Conservation (phyloP, 352 stramenopile genomes). For the Elongisporangium undulatum region DNA sequence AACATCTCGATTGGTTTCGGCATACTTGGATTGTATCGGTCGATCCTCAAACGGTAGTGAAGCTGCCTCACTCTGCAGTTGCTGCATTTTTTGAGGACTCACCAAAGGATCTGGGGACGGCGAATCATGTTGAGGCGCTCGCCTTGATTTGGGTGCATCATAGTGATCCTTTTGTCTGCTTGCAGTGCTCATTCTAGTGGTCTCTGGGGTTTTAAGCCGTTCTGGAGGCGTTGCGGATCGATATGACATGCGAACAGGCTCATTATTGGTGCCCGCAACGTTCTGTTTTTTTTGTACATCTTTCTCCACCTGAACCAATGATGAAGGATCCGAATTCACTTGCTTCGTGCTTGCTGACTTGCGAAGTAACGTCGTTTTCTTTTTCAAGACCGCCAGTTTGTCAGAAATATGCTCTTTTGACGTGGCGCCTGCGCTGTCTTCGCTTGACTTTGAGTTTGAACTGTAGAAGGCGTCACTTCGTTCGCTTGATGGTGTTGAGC, state of each 20-base stretch:
- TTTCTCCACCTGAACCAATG: neutral
- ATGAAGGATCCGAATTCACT: neutral
- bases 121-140: neutral
- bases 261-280: neutral
- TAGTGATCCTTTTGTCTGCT: neutral
- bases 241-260: neutral
- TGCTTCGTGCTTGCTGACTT: slow-evolving; percentile 43
- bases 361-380: slow-evolving; percentile 45
- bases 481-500: neutral
- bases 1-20: neutral
- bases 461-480: neutral
- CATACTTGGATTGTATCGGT: slow-evolving; percentile 28
- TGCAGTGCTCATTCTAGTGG: neutral
- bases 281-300: neutral
- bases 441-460: neutral
- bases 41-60: slow-evolving; percentile 15
- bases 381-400: slow-evolving; percentile 56
- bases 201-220: neutral
- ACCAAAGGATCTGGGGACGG: neutral
- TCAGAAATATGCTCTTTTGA: slow-evolving; percentile 29
- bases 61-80: slow-evolving; percentile 24
- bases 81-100: slow-evolving; percentile 43
- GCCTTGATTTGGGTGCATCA: neutral
- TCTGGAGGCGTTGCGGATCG: neutral
- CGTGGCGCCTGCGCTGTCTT: neutral